These are phyloP conservation scores for Pestalotiopsis sp. DNA, from an alignment of 2,329 filamentous ascomycete species.

Conservation along the genomic window DNA sequence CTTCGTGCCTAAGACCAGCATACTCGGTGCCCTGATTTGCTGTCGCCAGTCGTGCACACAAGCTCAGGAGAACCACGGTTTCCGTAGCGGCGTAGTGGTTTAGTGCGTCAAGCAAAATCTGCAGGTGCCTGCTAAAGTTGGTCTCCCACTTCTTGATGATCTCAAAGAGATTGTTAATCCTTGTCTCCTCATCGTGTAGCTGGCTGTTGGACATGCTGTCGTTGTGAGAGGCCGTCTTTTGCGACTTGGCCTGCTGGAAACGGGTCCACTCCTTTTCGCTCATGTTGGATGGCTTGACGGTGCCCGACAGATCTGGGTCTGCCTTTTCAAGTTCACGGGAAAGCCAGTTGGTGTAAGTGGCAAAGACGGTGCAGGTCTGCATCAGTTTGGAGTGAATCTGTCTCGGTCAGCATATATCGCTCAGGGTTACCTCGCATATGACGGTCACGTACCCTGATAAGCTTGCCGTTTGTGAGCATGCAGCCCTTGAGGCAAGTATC, in stretches of 20 bases:
- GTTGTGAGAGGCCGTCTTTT: slow-evolving; percentile 32
- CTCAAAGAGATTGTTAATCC: slow-evolving; percentile 80
- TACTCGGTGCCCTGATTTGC: slow-evolving; percentile 77
- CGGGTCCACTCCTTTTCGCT: slow-evolving; percentile 62
- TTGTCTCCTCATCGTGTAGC: slow-evolving; percentile 41
- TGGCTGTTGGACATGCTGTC: slow-evolving; percentile 38
- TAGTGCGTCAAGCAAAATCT: slow-evolving; percentile 90
- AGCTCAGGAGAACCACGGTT: slow-evolving; percentile 87
- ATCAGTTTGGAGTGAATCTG: slow-evolving; percentile 97
- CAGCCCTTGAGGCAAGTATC: slow-evolving; percentile 98
- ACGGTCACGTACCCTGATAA: slow-evolving; percentile 70
- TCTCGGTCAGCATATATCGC: slow-evolving; percentile 22
- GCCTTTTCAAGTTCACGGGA: slow-evolving; percentile 82
- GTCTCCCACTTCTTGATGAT: slow-evolving; percentile 90
- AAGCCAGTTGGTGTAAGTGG: slow-evolving; percentile 84
- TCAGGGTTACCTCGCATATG: not conserved
- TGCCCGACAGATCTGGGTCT: slow-evolving; percentile 74
- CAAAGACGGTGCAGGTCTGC: slow-evolving; percentile 94
- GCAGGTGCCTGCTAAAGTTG: slow-evolving; percentile 89
- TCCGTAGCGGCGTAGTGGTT: slow-evolving; percentile 98
- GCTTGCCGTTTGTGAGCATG: slow-evolving; percentile 96
- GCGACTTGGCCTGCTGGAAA: slow-evolving; percentile 53
- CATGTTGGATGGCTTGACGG: slow-evolving; percentile 60
- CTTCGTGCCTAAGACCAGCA: slow-evolving; percentile 61
- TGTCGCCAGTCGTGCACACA: slow-evolving; percentile 81